Percentiles rank a stretch among this genome's conserved stretches.
Evolutionary conservation across 139 green algal genomes (phyloP).

Genomic region (Ettlia oleoabundans): DNA sequence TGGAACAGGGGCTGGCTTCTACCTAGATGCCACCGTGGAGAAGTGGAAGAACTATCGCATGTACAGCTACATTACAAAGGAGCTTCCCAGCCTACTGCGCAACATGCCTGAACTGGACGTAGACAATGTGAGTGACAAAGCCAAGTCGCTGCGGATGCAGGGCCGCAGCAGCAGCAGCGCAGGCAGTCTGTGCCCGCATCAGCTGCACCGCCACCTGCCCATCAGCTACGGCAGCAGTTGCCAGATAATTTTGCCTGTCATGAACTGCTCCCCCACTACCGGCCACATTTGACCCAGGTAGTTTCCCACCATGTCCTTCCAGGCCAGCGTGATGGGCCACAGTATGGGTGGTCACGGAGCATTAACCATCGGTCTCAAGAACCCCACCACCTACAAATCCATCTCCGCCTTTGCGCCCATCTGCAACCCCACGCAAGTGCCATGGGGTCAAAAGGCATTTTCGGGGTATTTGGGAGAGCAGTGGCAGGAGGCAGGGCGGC

Average conservation of each 20-base stretch:
- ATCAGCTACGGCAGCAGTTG: no score
- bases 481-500: background rate
- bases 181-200: no score
- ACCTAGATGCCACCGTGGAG: constrained; percentile 80
- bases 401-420: constrained; percentile 95
- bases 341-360: constrained; percentile 94
- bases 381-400: constrained; percentile 78
- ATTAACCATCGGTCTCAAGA: constrained; percentile 86
- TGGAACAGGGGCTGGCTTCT: constrained; percentile 83
- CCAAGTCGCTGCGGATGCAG: no score
- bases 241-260: no score
- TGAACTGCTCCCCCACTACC: no score
- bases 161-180: no score
- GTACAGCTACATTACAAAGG: constrained; percentile 92
- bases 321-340: constrained; percentile 77
- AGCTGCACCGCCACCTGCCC: no score
- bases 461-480: constrained; percentile 82
- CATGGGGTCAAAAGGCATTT: constrained; percentile 96
- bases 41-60: constrained; percentile 91
- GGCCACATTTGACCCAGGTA: no score
- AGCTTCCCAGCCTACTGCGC: constrained; percentile 69
- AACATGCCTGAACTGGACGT: constrained; percentile 29
- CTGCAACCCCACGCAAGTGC: constrained; percentile 81
- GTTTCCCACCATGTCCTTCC: background rate
- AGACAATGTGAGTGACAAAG: background rate